Conservation (phyloP, 2,329 filamentous ascomycete species). For the Fusarium ramigenum region DNA sequence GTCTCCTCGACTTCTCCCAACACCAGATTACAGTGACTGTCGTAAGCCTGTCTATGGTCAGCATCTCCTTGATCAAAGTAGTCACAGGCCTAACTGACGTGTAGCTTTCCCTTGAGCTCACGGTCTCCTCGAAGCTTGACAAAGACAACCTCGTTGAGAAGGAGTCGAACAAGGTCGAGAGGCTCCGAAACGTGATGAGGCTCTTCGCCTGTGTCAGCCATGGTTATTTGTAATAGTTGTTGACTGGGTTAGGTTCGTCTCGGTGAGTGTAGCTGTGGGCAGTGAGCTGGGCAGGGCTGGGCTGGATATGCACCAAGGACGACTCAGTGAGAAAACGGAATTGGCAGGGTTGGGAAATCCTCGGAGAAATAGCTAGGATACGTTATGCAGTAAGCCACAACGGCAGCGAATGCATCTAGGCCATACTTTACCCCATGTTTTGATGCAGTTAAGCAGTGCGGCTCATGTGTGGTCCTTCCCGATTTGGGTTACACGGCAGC, state of each 20-base stretch:
- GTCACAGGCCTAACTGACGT: constrained; percentile 66
- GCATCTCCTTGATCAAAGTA: neutral
- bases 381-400: constrained; percentile 10
- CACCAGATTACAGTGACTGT: constrained; percentile 97
- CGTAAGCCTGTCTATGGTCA: constrained; percentile 78
- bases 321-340: constrained; percentile 34
- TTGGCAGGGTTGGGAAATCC: constrained; percentile 37
- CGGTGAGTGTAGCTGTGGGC: neutral
- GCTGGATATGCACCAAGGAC: constrained; percentile 25
- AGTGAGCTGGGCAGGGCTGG: neutral
- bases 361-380: constrained; percentile 26
- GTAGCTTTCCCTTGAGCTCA: constrained; percentile 92
- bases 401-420: constrained; percentile 9
- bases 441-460: constrained; percentile 26
- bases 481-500: constrained; percentile 39
- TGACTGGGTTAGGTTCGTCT: neutral
- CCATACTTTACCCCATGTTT: constrained; percentile 19
- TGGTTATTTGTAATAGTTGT: constrained; percentile 51
- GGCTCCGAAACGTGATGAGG: constrained; percentile 83
- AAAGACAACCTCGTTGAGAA: constrained; percentile 95
- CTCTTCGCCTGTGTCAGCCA: constrained; percentile 86
- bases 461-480: constrained; percentile 19
- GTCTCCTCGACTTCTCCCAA: constrained; percentile 97
- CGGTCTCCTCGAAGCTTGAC: constrained; percentile 96
- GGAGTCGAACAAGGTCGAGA: constrained; percentile 92